phyloP scores from a whole-genome alignment of 805 yeast genomes.

The Priceomyces carsonii region DNA sequence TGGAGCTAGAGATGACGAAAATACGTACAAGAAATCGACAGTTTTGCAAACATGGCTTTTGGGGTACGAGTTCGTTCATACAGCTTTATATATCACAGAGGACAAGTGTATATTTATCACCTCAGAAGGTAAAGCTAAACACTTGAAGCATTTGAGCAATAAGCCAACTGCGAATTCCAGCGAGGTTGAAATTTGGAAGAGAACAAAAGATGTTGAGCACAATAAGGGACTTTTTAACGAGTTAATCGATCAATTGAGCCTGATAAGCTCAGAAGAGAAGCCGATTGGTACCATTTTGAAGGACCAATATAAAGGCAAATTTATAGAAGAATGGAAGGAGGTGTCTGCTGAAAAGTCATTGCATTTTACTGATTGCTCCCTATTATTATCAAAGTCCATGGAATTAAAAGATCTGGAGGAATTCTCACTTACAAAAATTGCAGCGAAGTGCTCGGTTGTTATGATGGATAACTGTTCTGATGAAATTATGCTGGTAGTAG shows the following conservation, averaged over 20 bases:
- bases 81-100: conserved; percentile 65
- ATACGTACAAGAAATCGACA: conserved; percentile 86
- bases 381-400: conserved; percentile 55
- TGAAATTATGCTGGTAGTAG: conserved; percentile 84
- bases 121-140: conserved; percentile 80
- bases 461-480: conserved; percentile 83
- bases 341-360: conserved; percentile 33
- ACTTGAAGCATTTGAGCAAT: conserved; percentile 59
- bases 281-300: conserved; percentile 67
- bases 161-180: conserved; percentile 40
- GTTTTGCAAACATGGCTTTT: conserved; percentile 87
- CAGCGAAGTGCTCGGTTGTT: conserved; percentile 74
- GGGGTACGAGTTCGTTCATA: conserved; percentile 96
- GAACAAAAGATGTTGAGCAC: conserved; percentile 81
- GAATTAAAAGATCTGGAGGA: conserved; percentile 83
- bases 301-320: conserved; percentile 81
- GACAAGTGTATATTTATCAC: conserved; percentile 68
- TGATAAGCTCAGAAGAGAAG: conserved; percentile 34
- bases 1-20: conserved; percentile 85
- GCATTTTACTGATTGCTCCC: conserved; percentile 47
- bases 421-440: conserved; percentile 59
- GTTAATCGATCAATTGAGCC: conserved; percentile 48
- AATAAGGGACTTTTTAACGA: conserved; percentile 66
- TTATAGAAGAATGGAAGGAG: conserved; percentile 76
- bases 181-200: conserved; percentile 58